Conservation (phyloP, 306 rosid genomes). For the Fragaria ananassa region DNA sequence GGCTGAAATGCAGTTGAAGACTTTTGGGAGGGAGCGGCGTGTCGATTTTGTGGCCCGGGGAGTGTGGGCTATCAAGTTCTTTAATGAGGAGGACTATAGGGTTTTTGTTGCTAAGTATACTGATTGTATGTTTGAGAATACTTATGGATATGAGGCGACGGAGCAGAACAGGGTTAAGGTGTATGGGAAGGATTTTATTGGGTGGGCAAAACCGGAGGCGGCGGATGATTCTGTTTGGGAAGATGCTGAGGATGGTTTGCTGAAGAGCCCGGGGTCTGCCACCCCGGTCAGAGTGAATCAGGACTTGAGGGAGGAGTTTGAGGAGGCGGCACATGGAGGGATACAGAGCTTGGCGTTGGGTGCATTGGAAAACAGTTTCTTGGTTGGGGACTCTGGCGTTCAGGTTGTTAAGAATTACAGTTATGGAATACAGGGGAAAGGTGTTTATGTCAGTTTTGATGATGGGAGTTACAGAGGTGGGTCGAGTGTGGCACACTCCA, state of each 20-base stretch:
- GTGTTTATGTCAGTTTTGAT: constrained; percentile 73
- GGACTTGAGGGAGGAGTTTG: constrained; percentile 82
- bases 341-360: constrained; percentile 93
- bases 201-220: constrained; percentile 80
- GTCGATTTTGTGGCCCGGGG: constrained; percentile 83
- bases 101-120: constrained; percentile 47
- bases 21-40: constrained; percentile 61
- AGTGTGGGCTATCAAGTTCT: constrained; percentile 95
- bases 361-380: constrained; percentile 88
- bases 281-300: constrained; percentile 52
- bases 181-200: constrained; percentile 85
- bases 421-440: constrained; percentile 91
- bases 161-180: constrained; percentile 75
- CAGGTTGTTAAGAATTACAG: constrained; percentile 89
- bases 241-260: constrained; percentile 67
- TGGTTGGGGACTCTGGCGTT: constrained; percentile 78
- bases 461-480: constrained; percentile 33
- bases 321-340: constrained; percentile 84
- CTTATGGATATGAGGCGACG: constrained; percentile 56
- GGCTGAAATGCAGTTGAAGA: constrained; percentile 61
- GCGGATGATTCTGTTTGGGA: constrained; percentile 98
- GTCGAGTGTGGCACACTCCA: constrained; percentile 37
- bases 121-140: constrained; percentile 78
- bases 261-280: constrained; percentile 56
- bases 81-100: constrained; percentile 47